Evolutionary conservation across 805 yeast genomes (phyloP).

Genomic region (Pichia gijzeniarum): DNA sequence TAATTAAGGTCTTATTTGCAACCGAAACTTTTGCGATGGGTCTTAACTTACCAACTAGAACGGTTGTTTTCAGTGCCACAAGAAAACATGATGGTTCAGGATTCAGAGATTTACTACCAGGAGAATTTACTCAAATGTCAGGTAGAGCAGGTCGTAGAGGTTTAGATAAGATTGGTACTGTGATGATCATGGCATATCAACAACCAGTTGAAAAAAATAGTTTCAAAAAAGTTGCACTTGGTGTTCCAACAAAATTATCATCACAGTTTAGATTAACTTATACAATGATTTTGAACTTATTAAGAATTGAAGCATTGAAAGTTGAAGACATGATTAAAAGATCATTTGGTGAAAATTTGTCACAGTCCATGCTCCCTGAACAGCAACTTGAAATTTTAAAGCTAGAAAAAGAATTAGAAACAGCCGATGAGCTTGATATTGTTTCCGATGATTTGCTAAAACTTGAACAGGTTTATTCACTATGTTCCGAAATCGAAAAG

Average conservation of each 20-base stretch:
- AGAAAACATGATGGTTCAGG: slow-evolving; percentile 87
- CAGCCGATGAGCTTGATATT: slow-evolving; percentile 27
- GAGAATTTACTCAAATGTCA: slow-evolving; percentile 98
- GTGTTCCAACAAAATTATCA: slow-evolving; percentile 81
- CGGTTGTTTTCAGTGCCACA: slow-evolving; percentile 82
- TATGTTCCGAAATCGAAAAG: slow-evolving; percentile 30
- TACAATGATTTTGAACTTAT: slow-evolving; percentile 85
- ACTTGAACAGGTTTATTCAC: slow-evolving; percentile 39
- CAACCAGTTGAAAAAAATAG: slow-evolving; percentile 51
- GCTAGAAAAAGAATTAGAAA: slow-evolving; percentile 40
- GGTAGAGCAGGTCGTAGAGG: slow-evolving; percentile 99
- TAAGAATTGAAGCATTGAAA: slow-evolving; percentile 87
- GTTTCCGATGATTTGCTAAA: slow-evolving; percentile 35
- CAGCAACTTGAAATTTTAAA: slow-evolving; percentile 61
- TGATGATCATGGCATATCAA: slow-evolving; percentile 80
- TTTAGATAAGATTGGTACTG: slow-evolving; percentile 88
- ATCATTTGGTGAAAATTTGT: slow-evolving; percentile 85
- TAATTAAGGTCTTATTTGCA: slow-evolving; percentile 88
- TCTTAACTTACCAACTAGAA: slow-evolving; percentile 89
- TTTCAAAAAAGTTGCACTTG: slow-evolving; percentile 77
- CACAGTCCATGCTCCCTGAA: slow-evolving; percentile 81
- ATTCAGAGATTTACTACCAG: slow-evolving; percentile 79
- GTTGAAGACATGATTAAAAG: slow-evolving; percentile 99
- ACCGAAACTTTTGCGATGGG: slow-evolving; percentile 99
- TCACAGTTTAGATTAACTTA: slow-evolving; percentile 94